phyloP scores from a whole-genome alignment of 2,329 filamentous ascomycete species.

The Penicillium expansum region DNA sequence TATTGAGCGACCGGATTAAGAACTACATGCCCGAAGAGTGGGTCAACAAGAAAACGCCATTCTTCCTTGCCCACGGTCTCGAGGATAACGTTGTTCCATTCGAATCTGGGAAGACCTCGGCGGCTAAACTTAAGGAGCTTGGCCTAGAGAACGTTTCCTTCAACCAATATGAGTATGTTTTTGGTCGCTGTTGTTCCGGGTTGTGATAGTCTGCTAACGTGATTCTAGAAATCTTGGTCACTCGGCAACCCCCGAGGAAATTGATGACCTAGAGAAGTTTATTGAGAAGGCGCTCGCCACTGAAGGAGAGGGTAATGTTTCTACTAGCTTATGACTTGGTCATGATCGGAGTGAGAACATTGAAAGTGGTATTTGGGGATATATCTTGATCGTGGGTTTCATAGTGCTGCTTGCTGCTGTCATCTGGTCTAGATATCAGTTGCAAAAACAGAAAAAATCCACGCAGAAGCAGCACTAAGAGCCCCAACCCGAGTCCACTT shows the following conservation, averaged over 20 bases:
- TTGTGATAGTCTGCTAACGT: constrained; percentile 10
- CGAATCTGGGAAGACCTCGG: constrained; percentile 66
- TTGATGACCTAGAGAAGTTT: constrained; percentile 74
- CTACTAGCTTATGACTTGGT: constrained; percentile 38
- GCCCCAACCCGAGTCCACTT: background rate
- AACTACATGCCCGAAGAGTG: constrained; percentile 54
- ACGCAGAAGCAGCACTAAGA: constrained; percentile 8
- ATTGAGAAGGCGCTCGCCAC: constrained; percentile 53
- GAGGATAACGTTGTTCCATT: constrained; percentile 70
- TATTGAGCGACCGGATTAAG: constrained; percentile 65
- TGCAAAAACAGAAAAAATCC: background rate
- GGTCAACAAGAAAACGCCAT: constrained; percentile 71
- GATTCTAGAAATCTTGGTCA: constrained; percentile 64
- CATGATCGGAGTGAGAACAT: background rate
- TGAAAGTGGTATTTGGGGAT: constrained; percentile 11
- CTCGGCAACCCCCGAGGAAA: constrained; percentile 71
- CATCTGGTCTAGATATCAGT: constrained; percentile 18
- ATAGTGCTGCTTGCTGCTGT: constrained; percentile 27
- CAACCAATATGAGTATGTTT: constrained; percentile 68
- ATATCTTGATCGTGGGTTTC: constrained; percentile 23
- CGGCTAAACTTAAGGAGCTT: constrained; percentile 63
- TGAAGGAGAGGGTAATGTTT: constrained; percentile 34
- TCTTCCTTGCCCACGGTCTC: constrained; percentile 88
- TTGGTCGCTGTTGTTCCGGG: background rate
- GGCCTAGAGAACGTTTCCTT: constrained; percentile 70